A percentile compares a stretch with the other conserved stretches of the same genome.
These are phyloP conservation scores for Dunaliella sp. DNA, from an alignment of 139 green algal genomes.

Conservation along the genomic window DNA sequence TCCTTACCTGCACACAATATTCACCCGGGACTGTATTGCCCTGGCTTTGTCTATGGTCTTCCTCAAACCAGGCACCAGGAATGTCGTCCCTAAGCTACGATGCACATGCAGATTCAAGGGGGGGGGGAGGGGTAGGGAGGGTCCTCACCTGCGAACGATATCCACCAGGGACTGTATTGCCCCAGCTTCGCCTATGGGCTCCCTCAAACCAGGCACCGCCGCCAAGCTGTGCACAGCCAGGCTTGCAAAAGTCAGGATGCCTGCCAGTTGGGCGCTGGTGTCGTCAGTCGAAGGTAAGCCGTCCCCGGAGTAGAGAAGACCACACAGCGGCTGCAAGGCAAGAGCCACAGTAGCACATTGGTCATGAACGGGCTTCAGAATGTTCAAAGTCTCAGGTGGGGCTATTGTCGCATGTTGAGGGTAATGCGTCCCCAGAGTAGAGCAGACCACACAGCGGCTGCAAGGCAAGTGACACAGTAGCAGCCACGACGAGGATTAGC, in stretches of 20 bases:
- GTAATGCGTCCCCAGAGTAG: not conserved
- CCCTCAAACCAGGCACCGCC: constrained; percentile 18
- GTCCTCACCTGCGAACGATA: constrained; percentile 26
- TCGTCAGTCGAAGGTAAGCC: not conserved
- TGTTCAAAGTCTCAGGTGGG: no score
- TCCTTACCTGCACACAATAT: constrained; percentile 25
- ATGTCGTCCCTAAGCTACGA: no score
- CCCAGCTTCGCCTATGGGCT: constrained; percentile 27
- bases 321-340: not conserved
- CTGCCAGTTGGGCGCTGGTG: not conserved
- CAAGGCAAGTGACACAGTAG: not conserved
- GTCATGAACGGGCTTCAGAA: no score
- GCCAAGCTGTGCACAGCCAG: constrained; percentile 30
- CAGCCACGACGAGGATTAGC: not conserved
- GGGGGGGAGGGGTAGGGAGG: no score
- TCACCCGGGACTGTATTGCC: constrained; percentile 23
- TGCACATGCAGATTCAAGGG: no score
- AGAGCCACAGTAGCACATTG: no score
- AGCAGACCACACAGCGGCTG: not conserved
- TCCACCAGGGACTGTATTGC: constrained; percentile 25
- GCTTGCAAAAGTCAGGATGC: not conserved
- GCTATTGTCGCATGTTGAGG: no score
- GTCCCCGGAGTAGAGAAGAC: not conserved
- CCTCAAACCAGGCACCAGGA: constrained; percentile 18
- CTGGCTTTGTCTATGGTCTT: constrained; percentile 26